Percentiles rank a stretch among this genome's conserved stretches.
phyloP scores from a whole-genome alignment of 495 filamentous ascomycete species.

The Paragyromitra xinjiangensis region DNA sequence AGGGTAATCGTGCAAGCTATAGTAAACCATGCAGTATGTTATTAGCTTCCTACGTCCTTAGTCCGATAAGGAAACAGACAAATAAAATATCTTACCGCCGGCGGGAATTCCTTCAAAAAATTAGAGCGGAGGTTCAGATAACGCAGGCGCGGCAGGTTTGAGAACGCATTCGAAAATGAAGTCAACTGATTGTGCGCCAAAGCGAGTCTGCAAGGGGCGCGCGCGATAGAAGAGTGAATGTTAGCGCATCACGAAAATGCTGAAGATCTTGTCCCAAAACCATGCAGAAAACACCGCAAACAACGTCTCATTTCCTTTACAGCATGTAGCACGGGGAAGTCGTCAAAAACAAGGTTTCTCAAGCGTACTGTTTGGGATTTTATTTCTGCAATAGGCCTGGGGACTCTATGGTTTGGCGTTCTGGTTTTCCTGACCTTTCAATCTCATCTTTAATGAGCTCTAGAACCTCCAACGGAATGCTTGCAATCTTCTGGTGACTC shows the following conservation, averaged over 20 bases:
- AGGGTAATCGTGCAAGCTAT: slow-evolving; percentile 71
- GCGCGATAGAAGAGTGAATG: slow-evolving; percentile 12
- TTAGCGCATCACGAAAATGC: slow-evolving; percentile 43
- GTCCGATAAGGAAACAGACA: slow-evolving; percentile 28
- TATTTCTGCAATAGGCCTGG: slow-evolving; percentile 14
- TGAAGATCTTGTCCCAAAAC: slow-evolving; percentile 26
- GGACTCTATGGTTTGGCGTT: slow-evolving; percentile 13
- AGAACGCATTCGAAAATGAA: slow-evolving; percentile 79
- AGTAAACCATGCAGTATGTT: slow-evolving; percentile 45
- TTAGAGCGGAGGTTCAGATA: slow-evolving; percentile 97
- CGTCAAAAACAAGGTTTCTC: slow-evolving; percentile 17
- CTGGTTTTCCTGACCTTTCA: slow-evolving; percentile 71
- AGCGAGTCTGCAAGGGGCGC: slow-evolving; percentile 70
- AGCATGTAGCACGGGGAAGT: slow-evolving; percentile 12
- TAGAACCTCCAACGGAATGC: slow-evolving; percentile 86
- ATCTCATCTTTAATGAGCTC: slow-evolving; percentile 93
- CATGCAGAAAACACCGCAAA: slow-evolving; percentile 28
- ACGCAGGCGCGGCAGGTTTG: slow-evolving; percentile 84
- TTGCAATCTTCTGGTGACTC: slow-evolving; percentile 79
- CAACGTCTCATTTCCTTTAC: slow-evolving; percentile 14
- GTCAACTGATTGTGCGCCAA: slow-evolving; percentile 87
- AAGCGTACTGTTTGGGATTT: slow-evolving; percentile 13
- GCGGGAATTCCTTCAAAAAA: slow-evolving; percentile 84
- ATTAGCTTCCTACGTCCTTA: slow-evolving; percentile 25
- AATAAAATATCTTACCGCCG: slow-evolving; percentile 69